A percentile compares a stretch with the other conserved stretches of the same genome.
phyloP scores from a whole-genome alignment of 1,139 yeast genomes.

The Magnusiomyces suaveolens region DNA sequence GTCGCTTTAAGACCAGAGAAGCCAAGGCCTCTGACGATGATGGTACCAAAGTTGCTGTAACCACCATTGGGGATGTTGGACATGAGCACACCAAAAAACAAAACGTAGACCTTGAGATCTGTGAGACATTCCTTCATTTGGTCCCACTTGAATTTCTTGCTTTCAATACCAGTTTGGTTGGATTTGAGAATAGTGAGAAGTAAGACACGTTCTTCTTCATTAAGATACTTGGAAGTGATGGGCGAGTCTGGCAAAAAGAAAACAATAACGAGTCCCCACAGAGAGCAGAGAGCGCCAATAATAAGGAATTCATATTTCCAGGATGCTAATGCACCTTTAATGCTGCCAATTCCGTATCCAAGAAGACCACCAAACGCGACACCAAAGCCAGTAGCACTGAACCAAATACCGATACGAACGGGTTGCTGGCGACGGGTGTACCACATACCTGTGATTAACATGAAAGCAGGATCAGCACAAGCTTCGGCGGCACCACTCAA shows the following conservation, averaged over 20 bases:
- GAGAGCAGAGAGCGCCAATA: constrained; percentile 27
- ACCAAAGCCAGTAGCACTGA: constrained; percentile 22
- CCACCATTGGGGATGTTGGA: constrained; percentile 44
- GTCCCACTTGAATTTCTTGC: constrained; percentile 21
- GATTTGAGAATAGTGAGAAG: constrained; percentile 44
- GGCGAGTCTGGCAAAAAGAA: constrained; percentile 47
- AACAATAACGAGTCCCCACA: constrained; percentile 41
- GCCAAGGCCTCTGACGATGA: constrained; percentile 26
- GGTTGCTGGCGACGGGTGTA: constrained; percentile 38
- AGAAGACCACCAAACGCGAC: constrained; percentile 22
- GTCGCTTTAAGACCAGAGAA: constrained; percentile 24
- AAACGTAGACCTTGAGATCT: constrained; percentile 40
- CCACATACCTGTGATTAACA: constrained; percentile 47
- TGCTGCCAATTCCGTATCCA: constrained; percentile 34
- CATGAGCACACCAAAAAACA: constrained; percentile 35
- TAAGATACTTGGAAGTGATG: constrained; percentile 44
- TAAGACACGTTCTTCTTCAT: constrained; percentile 42
- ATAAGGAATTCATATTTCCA: constrained; percentile 37
- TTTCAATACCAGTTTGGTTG: constrained; percentile 38
- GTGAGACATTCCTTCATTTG: constrained; percentile 40
- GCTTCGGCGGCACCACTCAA: constrained; percentile 50
- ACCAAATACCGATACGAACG: constrained; percentile 50
- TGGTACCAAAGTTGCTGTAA: constrained; percentile 29
- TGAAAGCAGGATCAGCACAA: constrained; percentile 45
- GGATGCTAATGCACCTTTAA: constrained; percentile 19